These are phyloP conservation scores for Stentor coeruleus DNA, from an alignment of 73 alveolate genomes.

Conservation along the genomic window DNA sequence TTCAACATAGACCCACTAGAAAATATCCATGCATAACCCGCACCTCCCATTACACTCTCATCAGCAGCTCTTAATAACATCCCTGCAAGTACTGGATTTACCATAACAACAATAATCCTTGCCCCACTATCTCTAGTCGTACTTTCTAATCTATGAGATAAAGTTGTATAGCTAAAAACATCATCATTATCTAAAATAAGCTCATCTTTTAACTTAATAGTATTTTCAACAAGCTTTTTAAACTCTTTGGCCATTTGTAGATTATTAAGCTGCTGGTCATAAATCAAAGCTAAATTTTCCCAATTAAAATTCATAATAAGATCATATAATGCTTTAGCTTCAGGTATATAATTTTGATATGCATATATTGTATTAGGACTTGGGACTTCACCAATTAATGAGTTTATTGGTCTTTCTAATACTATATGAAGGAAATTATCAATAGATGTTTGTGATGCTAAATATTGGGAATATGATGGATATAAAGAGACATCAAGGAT, in stretches of 20 bases:
- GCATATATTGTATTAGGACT: background rate
- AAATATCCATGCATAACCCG: constrained; percentile 26
- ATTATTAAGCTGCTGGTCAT: background rate
- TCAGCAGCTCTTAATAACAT: constrained; percentile 14
- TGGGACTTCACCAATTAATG: background rate
- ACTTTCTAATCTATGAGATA: background rate
- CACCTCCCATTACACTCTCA: constrained; percentile 18
- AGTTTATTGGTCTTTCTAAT: background rate
- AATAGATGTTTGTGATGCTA: background rate
- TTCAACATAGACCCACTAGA: background rate
- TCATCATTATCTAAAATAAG: background rate
- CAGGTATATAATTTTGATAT: background rate
- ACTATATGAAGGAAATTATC: constrained; percentile 11
- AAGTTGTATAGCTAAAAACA: background rate
- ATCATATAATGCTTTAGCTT: background rate
- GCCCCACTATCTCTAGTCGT: background rate
- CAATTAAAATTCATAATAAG: background rate
- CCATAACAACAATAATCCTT: background rate
- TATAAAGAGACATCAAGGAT: background rate
- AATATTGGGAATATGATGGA: background rate
- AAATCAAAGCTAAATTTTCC: background rate
- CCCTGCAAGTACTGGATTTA: constrained; percentile 6
- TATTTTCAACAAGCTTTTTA: background rate
- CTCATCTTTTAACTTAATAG: background rate
- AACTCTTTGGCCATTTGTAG: constrained; percentile 5